Evolutionary conservation across 2,329 filamentous ascomycete species (phyloP).

Genomic region (Fonsecaea pedrosoi): DNA sequence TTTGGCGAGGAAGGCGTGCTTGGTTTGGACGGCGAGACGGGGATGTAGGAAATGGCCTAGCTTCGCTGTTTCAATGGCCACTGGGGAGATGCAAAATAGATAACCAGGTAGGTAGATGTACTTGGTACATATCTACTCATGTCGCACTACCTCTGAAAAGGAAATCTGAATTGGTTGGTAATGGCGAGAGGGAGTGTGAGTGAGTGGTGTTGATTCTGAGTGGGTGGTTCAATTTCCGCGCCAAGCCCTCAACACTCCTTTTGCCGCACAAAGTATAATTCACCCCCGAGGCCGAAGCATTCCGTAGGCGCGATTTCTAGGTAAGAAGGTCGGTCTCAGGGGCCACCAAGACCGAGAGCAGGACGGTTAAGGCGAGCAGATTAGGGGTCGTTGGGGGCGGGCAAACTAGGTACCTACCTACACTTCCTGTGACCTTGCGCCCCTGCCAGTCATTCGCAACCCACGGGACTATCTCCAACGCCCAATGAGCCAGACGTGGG

Average conservation of each 20-base stretch:
- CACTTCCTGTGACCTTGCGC: slow-evolving; percentile 6
- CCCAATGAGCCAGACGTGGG: slow-evolving; percentile 14
- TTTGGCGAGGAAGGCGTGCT: slow-evolving; percentile 1
- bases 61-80: background rate
- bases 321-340: too few species aligned
- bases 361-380: background rate
- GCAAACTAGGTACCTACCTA: background rate
- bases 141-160: background rate
- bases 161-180: background rate
- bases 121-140: background rate
- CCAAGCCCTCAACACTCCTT: too few species aligned
- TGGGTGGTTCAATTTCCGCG: background rate
- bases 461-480: slow-evolving; percentile 14
- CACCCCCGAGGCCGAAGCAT: too few species aligned
- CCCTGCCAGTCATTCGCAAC: slow-evolving; percentile 19
- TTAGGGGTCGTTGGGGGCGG: background rate
- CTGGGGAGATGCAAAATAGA: background rate
- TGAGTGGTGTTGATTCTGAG: background rate
- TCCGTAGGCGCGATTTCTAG: too few species aligned
- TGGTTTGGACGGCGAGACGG: background rate
- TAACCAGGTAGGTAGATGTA: background rate
- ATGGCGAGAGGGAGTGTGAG: background rate
- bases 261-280: too few species aligned
- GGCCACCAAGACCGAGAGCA: background rate
- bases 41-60: background rate